Percentiles rank a stretch among this genome's conserved stretches.
Conservation (phyloP, 2,329 filamentous ascomycete genomes). For the Coleophoma cylindrospora region DNA sequence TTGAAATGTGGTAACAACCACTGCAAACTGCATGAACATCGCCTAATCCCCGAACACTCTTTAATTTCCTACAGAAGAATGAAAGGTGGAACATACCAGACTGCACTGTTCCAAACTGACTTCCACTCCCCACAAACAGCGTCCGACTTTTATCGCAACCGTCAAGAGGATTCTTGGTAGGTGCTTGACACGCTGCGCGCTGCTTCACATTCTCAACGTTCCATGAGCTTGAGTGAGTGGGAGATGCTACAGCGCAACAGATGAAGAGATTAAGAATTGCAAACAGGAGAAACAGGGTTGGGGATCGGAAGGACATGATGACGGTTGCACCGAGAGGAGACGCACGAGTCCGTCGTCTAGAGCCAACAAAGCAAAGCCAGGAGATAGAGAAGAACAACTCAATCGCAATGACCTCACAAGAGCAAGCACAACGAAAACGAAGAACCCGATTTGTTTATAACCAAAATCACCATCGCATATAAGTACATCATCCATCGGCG, state of each 20-base stretch:
- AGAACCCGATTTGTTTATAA: background rate
- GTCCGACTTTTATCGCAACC: slow-evolving; percentile 18
- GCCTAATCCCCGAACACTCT: no score
- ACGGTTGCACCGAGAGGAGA: no score
- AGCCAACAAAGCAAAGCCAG: background rate
- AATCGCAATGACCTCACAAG: background rate
- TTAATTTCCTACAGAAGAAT: background rate
- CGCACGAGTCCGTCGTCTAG: no score
- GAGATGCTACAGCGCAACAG: no score
- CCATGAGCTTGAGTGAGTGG: slow-evolving; percentile 6
- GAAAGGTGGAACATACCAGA: slow-evolving; percentile 12
- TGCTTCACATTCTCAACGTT: slow-evolving; percentile 15
- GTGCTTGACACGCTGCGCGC: slow-evolving; percentile 14
- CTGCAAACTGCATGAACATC: no score
- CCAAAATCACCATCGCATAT: background rate
- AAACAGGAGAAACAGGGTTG: no score
- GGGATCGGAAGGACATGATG: no score
- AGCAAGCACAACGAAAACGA: background rate
- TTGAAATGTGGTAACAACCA: no score
- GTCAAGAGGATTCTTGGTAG: slow-evolving; percentile 13
- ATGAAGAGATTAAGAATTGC: no score
- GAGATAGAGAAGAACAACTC: background rate
- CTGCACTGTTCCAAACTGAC: slow-evolving; percentile 19
- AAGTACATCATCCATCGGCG: background rate
- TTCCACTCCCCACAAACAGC: slow-evolving; percentile 12